Percentiles rank a stretch among this genome's conserved stretches.
These are phyloP conservation scores for Ajuga reptans DNA, from an alignment of 305 asterid genomes.

Conservation along the genomic window DNA sequence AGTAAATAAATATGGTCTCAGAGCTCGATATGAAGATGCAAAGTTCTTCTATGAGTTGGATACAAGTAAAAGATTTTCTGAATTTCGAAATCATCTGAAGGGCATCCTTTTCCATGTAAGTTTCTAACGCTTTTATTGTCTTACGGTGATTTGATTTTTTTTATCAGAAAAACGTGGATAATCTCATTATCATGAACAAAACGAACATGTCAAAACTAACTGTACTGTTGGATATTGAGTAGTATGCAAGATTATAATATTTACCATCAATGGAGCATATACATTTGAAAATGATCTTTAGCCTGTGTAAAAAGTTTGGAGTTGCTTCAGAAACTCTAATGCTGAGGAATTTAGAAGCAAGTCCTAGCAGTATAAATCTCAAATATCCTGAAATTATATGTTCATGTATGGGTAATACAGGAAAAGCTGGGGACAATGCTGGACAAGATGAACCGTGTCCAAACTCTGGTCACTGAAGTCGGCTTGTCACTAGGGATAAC, in stretches of 20 bases:
- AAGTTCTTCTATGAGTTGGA: slow-evolving; percentile 92
- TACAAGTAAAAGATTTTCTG: slow-evolving; percentile 75
- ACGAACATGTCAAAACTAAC: slow-evolving; percentile 12
- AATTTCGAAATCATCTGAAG: slow-evolving; percentile 70
- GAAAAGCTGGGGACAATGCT: slow-evolving; percentile 92
- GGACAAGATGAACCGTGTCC: slow-evolving; percentile 83
- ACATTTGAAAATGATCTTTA: neutral
- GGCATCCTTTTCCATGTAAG: slow-evolving; percentile 96
- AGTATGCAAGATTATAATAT: neutral
- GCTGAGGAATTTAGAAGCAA: slow-evolving; percentile 7
- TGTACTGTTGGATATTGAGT: slow-evolving; percentile 2
- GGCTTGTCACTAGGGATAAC: slow-evolving; percentile 48
- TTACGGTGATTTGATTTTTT: slow-evolving; percentile 5
- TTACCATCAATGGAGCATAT: neutral
- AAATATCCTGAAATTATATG: neutral
- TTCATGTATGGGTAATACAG: slow-evolving; percentile 37
- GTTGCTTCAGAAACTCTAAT: slow-evolving; percentile 9
- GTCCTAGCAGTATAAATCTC: slow-evolving; percentile 13
- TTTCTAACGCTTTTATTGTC: slow-evolving; percentile 20
- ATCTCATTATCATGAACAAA: slow-evolving; percentile 7
- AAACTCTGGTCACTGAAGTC: slow-evolving; percentile 53
- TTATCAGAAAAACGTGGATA: neutral
- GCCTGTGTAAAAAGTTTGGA: neutral
- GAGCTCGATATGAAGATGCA: slow-evolving; percentile 98
- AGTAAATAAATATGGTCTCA: slow-evolving; percentile 28